A percentile compares a stretch with the other conserved stretches of the same genome.
phyloP scores from a whole-genome alignment of 768 basidiomycete species.

The Daedalea quercina region DNA sequence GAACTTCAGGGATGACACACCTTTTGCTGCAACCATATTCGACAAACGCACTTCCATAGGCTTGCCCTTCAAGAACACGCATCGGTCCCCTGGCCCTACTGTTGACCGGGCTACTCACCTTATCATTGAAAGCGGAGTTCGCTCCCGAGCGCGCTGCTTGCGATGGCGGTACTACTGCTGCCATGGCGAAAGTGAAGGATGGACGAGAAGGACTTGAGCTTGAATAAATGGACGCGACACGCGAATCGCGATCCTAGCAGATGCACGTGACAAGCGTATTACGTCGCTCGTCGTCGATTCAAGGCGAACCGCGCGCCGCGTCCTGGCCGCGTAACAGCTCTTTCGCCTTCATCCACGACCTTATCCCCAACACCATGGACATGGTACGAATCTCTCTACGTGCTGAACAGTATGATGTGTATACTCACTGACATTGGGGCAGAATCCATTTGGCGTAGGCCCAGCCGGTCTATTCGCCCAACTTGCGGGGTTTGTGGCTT shows the following conservation, averaged over 20 bases:
- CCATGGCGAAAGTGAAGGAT: slow-evolving; percentile 13
- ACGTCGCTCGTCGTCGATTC: background rate
- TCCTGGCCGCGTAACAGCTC: too few species aligned
- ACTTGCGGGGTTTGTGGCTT: slow-evolving; percentile 46
- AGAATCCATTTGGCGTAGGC: slow-evolving; percentile 31
- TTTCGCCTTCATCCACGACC: background rate
- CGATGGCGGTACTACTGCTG: slow-evolving; percentile 11
- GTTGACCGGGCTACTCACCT: too few species aligned
- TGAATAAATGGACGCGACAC: background rate
- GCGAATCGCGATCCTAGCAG: background rate
- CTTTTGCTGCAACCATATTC: slow-evolving; percentile 97
- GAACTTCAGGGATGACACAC: slow-evolving; percentile 29
- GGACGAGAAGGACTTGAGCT: background rate
- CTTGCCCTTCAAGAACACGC: slow-evolving; percentile 60
- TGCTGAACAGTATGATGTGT: too few species aligned
- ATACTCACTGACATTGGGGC: background rate
- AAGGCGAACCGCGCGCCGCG: too few species aligned
- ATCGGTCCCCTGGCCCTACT: too few species aligned
- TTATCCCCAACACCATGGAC: background rate
- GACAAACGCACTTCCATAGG: slow-evolving; percentile 97
- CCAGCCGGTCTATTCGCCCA: slow-evolving; percentile 62
- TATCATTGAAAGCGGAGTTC: slow-evolving; percentile 71
- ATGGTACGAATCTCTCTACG: too few species aligned
- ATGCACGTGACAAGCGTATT: slow-evolving; percentile 3
- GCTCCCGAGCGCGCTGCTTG: slow-evolving; percentile 7